Base-by-base conservation (phyloP, 257 asterid genomes). In the Solanum piurae region DNA sequence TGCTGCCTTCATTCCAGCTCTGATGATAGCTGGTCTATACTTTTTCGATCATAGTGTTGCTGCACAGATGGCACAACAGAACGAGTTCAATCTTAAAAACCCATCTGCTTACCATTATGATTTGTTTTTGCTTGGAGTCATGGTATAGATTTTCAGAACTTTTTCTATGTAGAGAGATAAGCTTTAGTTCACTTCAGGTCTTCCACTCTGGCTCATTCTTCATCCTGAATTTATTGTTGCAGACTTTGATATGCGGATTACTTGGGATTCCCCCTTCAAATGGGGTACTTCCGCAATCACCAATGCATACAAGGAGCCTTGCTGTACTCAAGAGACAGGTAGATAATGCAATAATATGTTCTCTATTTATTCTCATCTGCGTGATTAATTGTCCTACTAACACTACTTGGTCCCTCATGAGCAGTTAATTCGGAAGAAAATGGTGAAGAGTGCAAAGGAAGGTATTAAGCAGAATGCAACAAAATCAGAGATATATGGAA, bases 231-330 rank as follows among this genome's bases (percentile, higher is more conserved):
- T 72, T 83, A 14, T 91, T 38, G 68, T 89, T 86, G 27, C 92
- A 96, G 99, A 97, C 99, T 21, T 90, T 97, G 95, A 34, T 96
- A 85, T 97, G 99, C 44, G 99, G 99, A 86, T 91, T 97, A 91
- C 96, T 97, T 36, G 99, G 99, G 88, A 94, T 96, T 83, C 99
- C 99, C 86, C 99, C 99, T 87, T 97, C 99, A 1, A 97, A 97
- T 80, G 99, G 99, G 36, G 99, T 97, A 85, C 98, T 97, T 88
- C 99, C 99, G 20, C 99, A 97, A 92, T 95, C 99, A 33, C 99
- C 99, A 31, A 97, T 97, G 99, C 99, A 97, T 83, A 95, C 99
- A 29, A 93, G 94, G 88, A 97, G 99, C 89, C 99, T 97, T 88
- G 98, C 98, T 9, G 94, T 93, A 87, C 98, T 97, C 73, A 95